Percentiles rank a stretch among this genome's conserved stretches.
phyloP scores from a whole-genome alignment of 345 rosid species.

The Alliaria petiolata region DNA sequence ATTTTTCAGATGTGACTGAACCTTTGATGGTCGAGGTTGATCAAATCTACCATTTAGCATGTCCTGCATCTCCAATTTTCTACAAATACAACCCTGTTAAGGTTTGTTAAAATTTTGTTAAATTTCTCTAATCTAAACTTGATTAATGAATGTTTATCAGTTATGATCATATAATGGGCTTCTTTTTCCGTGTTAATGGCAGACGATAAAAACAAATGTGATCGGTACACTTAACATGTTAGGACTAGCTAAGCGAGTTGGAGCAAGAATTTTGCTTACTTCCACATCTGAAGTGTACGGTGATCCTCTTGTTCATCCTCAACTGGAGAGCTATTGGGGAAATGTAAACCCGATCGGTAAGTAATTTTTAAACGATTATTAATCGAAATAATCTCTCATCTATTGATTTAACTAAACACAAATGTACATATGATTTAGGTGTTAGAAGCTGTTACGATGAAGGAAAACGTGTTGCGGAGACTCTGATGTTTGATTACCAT shows the following conservation, averaged over 20 bases:
- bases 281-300: conserved; percentile 96
- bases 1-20: conserved; percentile 90
- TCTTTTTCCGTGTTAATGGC: not conserved
- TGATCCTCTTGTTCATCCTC: conserved; percentile 94
- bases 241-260: conserved; percentile 88
- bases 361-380: not conserved
- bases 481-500: conserved; percentile 93
- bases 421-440: conserved; percentile 37
- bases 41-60: conserved; percentile 93
- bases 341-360: conserved; percentile 95
- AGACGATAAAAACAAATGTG: conserved; percentile 88
- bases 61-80: conserved; percentile 97
- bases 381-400: not conserved
- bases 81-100: conserved; percentile 91
- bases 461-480: conserved; percentile 93
- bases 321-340: conserved; percentile 87
- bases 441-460: conserved; percentile 96
- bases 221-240: conserved; percentile 85
- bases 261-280: conserved; percentile 91
- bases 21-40: conserved; percentile 83
- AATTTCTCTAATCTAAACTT: not conserved
- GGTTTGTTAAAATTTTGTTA: no score
- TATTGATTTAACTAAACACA: not conserved
- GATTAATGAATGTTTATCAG: not conserved
- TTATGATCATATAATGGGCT: not conserved